phyloP scores from a whole-genome alignment of 805 yeast genomes.

The Hanseniaspora vineae region DNA sequence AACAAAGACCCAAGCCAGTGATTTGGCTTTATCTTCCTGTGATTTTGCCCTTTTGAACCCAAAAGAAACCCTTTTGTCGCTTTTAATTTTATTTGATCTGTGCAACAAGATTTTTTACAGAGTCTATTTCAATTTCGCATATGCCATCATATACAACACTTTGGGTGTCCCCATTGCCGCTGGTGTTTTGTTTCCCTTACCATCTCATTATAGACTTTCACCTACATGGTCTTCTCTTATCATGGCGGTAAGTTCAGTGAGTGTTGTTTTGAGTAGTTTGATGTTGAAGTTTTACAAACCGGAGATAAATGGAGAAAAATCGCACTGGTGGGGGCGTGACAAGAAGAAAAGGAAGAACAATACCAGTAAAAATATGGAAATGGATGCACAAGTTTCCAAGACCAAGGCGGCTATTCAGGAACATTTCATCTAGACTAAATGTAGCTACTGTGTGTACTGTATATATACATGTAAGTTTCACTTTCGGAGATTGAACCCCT shows the following conservation, averaged over 20 bases:
- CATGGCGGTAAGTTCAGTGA: conserved; percentile 47
- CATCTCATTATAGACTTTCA: conserved; percentile 36
- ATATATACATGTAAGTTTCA: too few species aligned
- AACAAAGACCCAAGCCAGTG: conserved; percentile 34
- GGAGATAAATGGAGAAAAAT: conserved; percentile 3
- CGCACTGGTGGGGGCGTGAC: too few species aligned
- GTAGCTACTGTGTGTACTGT: too few species aligned
- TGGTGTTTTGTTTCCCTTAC: conserved; percentile 45
- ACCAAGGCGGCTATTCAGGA: too few species aligned
- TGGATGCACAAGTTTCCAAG: too few species aligned
- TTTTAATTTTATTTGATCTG: conserved; percentile 42
- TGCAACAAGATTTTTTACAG: conserved; percentile 37
- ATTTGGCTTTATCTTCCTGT: conserved; percentile 60
- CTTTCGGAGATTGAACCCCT: too few species aligned
- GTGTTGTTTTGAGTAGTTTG: conserved; percentile 46
- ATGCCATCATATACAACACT: conserved; percentile 46
- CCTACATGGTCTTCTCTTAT: conserved; percentile 62
- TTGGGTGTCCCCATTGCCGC: conserved; percentile 54
- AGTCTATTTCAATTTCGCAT: conserved; percentile 43
- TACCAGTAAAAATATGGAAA: too few species aligned
- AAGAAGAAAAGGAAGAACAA: too few species aligned
- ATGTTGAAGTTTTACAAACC: conserved; percentile 37
- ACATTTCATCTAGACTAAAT: too few species aligned
- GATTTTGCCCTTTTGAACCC: conserved; percentile 57
- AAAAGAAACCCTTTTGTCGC: conserved; percentile 32